Conservation (phyloP, 192 early-diverging fungal species). For the Mortierella antarctica region DNA sequence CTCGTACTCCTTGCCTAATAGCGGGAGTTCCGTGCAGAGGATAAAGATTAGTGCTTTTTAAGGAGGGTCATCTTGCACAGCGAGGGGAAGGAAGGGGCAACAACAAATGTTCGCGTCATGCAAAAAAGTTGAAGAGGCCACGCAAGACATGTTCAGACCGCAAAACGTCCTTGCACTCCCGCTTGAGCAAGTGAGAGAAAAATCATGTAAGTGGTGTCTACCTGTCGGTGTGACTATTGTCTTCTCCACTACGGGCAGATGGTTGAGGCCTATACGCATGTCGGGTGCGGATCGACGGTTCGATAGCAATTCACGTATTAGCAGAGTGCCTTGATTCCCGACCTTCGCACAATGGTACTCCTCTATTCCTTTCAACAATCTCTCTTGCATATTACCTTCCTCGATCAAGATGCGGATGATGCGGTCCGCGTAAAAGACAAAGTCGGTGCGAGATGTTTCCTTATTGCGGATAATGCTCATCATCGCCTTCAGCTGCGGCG, state of each 20-base stretch:
- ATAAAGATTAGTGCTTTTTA: no score
- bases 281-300: no score
- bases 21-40: constrained; percentile 61
- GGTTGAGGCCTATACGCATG: constrained; percentile 72
- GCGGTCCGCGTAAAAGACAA: constrained; percentile 89
- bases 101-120: no score
- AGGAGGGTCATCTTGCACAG: no score
- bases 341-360: no score
- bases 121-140: no score
- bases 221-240: constrained; percentile 73
- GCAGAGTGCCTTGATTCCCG: no score
- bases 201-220: constrained; percentile 14
- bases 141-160: no score
- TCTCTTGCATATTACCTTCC: constrained; percentile 65
- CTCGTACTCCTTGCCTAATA: constrained; percentile 73
- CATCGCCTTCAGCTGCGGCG: constrained; percentile 78
- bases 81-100: no score
- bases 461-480: constrained; percentile 85
- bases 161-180: no score
- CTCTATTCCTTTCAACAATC: neutral
- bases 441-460: constrained; percentile 81
- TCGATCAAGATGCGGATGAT: constrained; percentile 87
- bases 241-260: constrained; percentile 85
- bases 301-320: no score
- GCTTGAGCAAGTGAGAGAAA: neutral